Evolutionary conservation across 2,329 filamentous ascomycete genomes (phyloP), one percentile per base, ranked within the genome.

Genomic region (Botrytis elliptica): DNA sequence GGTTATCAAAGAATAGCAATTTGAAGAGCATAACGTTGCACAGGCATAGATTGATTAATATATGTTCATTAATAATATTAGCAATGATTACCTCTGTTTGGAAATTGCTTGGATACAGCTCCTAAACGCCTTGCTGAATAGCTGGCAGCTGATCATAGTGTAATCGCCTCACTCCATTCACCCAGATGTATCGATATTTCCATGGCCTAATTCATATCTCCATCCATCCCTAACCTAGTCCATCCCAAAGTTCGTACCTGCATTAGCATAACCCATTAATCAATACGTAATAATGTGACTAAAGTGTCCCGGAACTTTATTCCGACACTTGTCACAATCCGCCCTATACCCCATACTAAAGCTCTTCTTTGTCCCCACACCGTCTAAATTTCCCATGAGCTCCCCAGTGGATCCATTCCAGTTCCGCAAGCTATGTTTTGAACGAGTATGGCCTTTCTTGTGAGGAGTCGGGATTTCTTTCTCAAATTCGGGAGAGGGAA

Each of bases 261-360:
- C 49, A 57, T 57, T 68, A 68, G 49, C 46, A 68, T 68, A 57
- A 55, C 18, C 36, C 55, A 46, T 52, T 49, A 49, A 66, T 76
- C 72, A 78, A 73, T 79, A 79, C n/a, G 78, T 86, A 76, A 93
- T 89, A 74, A 94, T 93, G 82, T 95, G 92, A 79, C 92, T 94
- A 80, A 93, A 94, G 81, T 95, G 92, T 1, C 92, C 92, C 0
- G 92, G 92, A 12, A 93, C 91, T 80, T 90, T 92, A 80, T 88
- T 86, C 63, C 87, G 87, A 82, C 92, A 95, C 82, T 94, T 94
- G 75, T 94, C 92, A 80, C 92, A 95, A 81, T 93, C 92, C 20
- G 90, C 87, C 76, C 92, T 86, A 83, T 91, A 94, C 69, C 92
- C 92, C 88, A 94, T 93, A 78, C 91, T 92, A 81, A 94, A 91